Evolutionary conservation across 805 yeast genomes (phyloP), one percentile per base, ranked within the genome.

Genomic region (Yamadazyma philogaea): DNA sequence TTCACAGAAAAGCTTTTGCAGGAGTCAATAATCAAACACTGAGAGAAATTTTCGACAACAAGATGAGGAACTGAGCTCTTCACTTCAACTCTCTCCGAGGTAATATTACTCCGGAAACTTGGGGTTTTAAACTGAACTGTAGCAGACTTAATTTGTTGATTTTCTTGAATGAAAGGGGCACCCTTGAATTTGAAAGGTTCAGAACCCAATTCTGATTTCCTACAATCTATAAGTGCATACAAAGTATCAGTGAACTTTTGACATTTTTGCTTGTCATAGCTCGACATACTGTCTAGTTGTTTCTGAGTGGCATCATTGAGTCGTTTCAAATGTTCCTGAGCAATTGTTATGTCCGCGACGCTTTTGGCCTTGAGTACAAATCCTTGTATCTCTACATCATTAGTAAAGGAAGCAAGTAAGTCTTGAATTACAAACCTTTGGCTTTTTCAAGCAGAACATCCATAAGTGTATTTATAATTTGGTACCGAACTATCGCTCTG

Each of bases 181-280:
- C 72, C 72, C 11, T 16, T 30, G 36, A 67, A 68, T 21, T 40
- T 39, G 41, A 68, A 67, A 34, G 44, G 38, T 11, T 40, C 37
- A 8, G 43, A 26, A 19, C 44, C 50, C 7, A 53, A 30, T 7
- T 49, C 44, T 20, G 46, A 48, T 24, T 44, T 47, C 35, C 58
- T 58, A 16, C 44, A 39, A 6, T 57, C 62, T 11, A 63, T 35
- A 3, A 51, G 35, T 40, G 47, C 57, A 40, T 54, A 49, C 11
- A 66, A 45, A 19, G 42, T 20, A 1, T 50, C 49, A 12, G 60
- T 39, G n/a, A 46, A 30, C 6, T 49, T 52, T 7, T 47, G 47
- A 22, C 50, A 43, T 22, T 59, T 55, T 37, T 60, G 59, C 36
- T 55, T 55, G 26, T 60, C 63, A 34, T 49, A 57, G 7, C 43